Evolutionary conservation across 2,329 filamentous ascomycete genomes (phyloP), one percentile per base, ranked within the genome.

Genomic region (Aspergillus pseudotamarii): DNA sequence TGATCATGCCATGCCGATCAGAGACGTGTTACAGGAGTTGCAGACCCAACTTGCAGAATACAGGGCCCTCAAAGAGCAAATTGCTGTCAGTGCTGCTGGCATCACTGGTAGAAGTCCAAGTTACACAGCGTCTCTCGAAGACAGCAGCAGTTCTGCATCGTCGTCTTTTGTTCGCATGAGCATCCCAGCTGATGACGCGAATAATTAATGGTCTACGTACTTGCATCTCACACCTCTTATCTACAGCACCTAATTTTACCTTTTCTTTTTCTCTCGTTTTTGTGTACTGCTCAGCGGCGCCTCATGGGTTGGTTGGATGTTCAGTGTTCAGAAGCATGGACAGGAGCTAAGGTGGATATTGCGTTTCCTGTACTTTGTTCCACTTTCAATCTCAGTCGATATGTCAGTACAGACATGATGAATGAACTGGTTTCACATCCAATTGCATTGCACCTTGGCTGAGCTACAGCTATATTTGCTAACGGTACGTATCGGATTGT

Each of bases 1-100:
- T 59, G 86, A 92, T 68, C 86, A 96, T 64, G 88, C 92, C 12
- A 90, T 87, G 23, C 91, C 93, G 3, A 97, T 97, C 85, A 78
- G 83, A 12, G 86, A 89, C 19, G 85, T 97, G 23, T 67, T 80
- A 64, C 73, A 75, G 62, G 72, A 80, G 63, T 59, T 80, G 9
- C 74, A 76, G 46, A 77, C 72, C n/a, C 78, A 80, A 62, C 72
- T 80, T 23, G 76, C 75, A 26, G 78, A 81, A 64, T 79, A 79
- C 63, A 69, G 69, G 58, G 76, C 76, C 26, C 71, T 81, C 30
- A 80, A 80, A 64, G 74, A 78, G 65, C 75, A 79, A 59, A 71
- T 79, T 61, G 71, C 71, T 59, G 66, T 64, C 65, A 71, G 67
- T 67, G 68, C 66, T 66, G 64, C 69, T 32, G 68, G 69, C 62